Evolutionary conservation across 2,329 filamentous ascomycete species (phyloP).

Genomic region (Cercospora sp.): DNA sequence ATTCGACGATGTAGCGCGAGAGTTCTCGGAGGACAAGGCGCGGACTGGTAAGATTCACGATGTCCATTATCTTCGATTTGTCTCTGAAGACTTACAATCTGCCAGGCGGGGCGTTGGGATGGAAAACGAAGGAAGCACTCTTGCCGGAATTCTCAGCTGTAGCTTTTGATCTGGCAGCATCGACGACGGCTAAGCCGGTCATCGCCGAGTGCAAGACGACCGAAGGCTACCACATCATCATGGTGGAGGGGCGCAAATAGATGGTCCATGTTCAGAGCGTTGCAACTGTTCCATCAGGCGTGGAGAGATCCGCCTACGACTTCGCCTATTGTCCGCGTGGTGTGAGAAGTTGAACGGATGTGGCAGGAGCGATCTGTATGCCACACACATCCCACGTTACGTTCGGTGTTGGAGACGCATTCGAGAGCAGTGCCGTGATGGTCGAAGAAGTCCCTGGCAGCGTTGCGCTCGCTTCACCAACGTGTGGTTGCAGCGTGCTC

Average conservation of each 20-base stretch:
- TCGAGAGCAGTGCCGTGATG: not conserved
- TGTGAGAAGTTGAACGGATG: not conserved
- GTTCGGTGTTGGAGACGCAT: not conserved
- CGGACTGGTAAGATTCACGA: slow-evolving; percentile 51
- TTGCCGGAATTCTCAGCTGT: slow-evolving; percentile 71
- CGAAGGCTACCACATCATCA: slow-evolving; percentile 78
- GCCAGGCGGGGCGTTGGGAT: slow-evolving; percentile 68
- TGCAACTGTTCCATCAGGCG: not conserved
- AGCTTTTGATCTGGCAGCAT: slow-evolving; percentile 68
- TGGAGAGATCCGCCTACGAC: not conserved
- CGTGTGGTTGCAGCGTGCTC: not conserved
- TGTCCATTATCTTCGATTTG: not conserved
- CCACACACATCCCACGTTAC: not conserved
- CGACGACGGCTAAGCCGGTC: slow-evolving; percentile 64
- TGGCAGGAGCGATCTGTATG: not conserved
- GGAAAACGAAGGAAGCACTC: slow-evolving; percentile 65
- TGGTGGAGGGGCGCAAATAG: slow-evolving; percentile 68
- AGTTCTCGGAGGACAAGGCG: slow-evolving; percentile 77
- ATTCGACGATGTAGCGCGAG: slow-evolving; percentile 72
- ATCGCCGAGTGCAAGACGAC: slow-evolving; percentile 71
- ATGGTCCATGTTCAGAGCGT: not conserved
- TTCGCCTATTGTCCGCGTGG: not conserved
- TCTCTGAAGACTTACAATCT: not conserved
- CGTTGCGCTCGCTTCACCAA: slow-evolving; percentile 1
- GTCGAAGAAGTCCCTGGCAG: not conserved